Percentiles rank a stretch among this genome's conserved stretches.
phyloP scores from a whole-genome alignment of 2,329 filamentous ascomycete genomes.

The Pseudogymnoascus destructans region DNA sequence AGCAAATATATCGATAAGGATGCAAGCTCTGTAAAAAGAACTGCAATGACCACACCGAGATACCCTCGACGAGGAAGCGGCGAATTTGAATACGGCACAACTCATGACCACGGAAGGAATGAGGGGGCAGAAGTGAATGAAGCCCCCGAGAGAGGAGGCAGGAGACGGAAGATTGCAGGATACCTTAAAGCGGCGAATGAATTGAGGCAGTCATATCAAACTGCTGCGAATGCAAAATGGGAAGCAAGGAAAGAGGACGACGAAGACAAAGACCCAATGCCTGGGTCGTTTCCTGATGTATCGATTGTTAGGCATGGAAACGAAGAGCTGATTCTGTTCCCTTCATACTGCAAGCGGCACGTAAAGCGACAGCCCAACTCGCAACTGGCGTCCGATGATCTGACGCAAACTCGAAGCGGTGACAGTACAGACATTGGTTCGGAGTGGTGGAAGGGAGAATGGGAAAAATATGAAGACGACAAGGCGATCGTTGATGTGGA shows the following conservation, averaged over 20 bases:
- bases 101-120: constrained; percentile 18
- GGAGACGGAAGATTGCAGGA: constrained; percentile 64
- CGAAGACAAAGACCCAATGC: constrained; percentile 40
- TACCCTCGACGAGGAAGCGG: constrained; percentile 15
- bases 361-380: constrained; percentile 22
- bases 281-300: constrained; percentile 71
- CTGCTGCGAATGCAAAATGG: constrained; percentile 36
- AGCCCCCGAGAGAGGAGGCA: constrained; percentile 47
- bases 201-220: constrained; percentile 52
- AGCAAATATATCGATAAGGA: constrained; percentile 16
- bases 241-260: constrained; percentile 32
- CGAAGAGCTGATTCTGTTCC: constrained; percentile 90
- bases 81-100: constrained; percentile 13
- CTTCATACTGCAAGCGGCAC: constrained; percentile 65
- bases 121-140: constrained; percentile 28
- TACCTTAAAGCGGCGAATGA: constrained; percentile 62
- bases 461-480: constrained; percentile 67
- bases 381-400: constrained; percentile 23
- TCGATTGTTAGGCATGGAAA: constrained; percentile 67
- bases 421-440: constrained; percentile 41
- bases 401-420: constrained; percentile 22
- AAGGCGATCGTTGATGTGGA: constrained; percentile 87
- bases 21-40: constrained; percentile 21
- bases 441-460: constrained; percentile 66
- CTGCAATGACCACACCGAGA: constrained; percentile 24